Evolutionary conservation across 2,329 filamentous ascomycete species (phyloP).

Genomic region (Colletotrichum liaoningense): DNA sequence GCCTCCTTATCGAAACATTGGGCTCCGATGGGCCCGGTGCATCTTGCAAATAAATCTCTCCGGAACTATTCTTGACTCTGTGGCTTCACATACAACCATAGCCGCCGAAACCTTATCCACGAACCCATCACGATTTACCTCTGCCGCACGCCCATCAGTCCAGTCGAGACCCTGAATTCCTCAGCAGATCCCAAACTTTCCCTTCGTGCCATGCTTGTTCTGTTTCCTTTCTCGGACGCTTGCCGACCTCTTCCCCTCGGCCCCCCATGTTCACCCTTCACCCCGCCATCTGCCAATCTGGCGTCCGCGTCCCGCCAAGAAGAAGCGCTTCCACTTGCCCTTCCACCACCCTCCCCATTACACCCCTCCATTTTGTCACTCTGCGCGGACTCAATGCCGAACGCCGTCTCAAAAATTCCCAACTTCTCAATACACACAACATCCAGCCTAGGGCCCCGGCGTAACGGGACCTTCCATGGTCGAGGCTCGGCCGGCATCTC

Average conservation of each 20-base stretch:
- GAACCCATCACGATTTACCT: neutral
- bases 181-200: neutral
- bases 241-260: neutral
- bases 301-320: slow-evolving; percentile 7
- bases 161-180: neutral
- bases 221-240: neutral
- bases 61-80: neutral
- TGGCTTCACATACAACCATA: neutral
- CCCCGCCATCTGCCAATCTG: slow-evolving; percentile 4
- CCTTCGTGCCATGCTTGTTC: neutral
- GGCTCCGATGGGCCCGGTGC: neutral
- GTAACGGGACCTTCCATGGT: neutral
- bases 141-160: neutral
- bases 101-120: neutral
- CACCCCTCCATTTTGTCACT: neutral
- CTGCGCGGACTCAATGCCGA: slow-evolving; percentile 23
- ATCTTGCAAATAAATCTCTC: neutral
- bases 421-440: neutral
- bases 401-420: slow-evolving; percentile 6
- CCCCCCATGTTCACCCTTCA: neutral
- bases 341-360: neutral
- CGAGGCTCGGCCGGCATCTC: neutral
- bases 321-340: slow-evolving; percentile 32
- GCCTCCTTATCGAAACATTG: neutral
- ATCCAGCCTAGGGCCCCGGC: neutral